Percentiles rank a stretch among this genome's conserved stretches.
Evolutionary conservation across 1,139 yeast species (phyloP).

Genomic region (Yamadazyma oceani): DNA sequence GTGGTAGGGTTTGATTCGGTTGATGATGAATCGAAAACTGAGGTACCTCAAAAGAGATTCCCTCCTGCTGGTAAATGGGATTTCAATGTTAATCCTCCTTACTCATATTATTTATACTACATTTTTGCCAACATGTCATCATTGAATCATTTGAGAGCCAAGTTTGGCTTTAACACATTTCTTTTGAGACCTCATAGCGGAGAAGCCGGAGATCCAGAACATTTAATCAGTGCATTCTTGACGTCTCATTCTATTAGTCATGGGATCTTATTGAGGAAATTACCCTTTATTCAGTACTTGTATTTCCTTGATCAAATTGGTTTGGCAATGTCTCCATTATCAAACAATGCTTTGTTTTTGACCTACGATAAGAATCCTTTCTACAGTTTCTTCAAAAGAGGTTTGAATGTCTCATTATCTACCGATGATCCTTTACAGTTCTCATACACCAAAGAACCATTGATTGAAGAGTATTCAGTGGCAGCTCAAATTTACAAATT

Average conservation of each 20-base stretch:
- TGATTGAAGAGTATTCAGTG: slow-evolving; percentile 94
- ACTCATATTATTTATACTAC: slow-evolving; percentile 90
- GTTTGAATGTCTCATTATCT: slow-evolving; percentile 88
- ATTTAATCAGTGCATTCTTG: slow-evolving; percentile 84
- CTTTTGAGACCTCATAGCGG: slow-evolving; percentile 97
- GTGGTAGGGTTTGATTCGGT: slow-evolving; percentile 98
- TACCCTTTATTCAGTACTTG: slow-evolving; percentile 91
- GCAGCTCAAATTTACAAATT: slow-evolving; percentile 96
- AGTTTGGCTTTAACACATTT: slow-evolving; percentile 78
- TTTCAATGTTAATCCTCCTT: slow-evolving; percentile 84
- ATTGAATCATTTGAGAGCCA: slow-evolving; percentile 77
- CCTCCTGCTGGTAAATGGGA: slow-evolving; percentile 87
- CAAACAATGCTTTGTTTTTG: slow-evolving; percentile 92
- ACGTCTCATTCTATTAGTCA: slow-evolving; percentile 93
- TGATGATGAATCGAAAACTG: slow-evolving; percentile 94
- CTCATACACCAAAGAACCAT: slow-evolving; percentile 95
- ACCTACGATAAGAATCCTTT: slow-evolving; percentile 96
- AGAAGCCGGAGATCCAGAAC: slow-evolving; percentile 99
- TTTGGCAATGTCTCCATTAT: slow-evolving; percentile 97
- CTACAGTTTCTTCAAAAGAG: slow-evolving; percentile 84
- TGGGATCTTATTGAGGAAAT: slow-evolving; percentile 87
- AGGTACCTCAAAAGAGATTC: slow-evolving; percentile 74
- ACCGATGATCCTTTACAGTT: slow-evolving; percentile 78
- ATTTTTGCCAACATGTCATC: slow-evolving; percentile 82
- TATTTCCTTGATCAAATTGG: slow-evolving; percentile 94